These are phyloP conservation scores for Claviceps capensis DNA, from an alignment of 2,329 filamentous ascomycete species.

Conservation along the genomic window DNA sequence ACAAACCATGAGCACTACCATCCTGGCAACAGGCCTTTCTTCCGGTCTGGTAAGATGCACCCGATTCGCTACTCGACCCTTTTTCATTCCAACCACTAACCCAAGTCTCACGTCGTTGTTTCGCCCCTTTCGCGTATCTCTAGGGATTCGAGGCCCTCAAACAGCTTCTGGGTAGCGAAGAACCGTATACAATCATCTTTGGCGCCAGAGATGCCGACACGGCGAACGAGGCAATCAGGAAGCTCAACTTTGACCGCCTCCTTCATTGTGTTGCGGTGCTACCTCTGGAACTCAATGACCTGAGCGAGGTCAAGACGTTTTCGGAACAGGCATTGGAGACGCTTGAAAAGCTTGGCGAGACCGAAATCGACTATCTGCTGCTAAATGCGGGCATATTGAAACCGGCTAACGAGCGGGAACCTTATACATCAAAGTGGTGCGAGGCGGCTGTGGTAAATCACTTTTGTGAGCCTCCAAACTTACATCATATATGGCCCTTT, in stretches of 20 bases:
- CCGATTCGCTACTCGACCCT: neutral
- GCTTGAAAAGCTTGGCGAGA: constrained; percentile 19
- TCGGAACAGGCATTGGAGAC: constrained; percentile 27
- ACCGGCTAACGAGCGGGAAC: constrained; percentile 20
- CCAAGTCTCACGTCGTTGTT: neutral
- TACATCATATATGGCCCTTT: no score
- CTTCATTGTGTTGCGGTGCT: constrained; percentile 30
- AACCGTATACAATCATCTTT: constrained; percentile 34
- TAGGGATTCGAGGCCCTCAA: constrained; percentile 40
- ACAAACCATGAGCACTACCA: constrained; percentile 22
- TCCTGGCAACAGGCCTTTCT: constrained; percentile 36
- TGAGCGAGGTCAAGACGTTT: constrained; percentile 31
- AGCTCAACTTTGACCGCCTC: constrained; percentile 25
- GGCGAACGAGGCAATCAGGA: constrained; percentile 24
- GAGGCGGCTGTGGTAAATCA: constrained; percentile 39
- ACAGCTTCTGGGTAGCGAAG: constrained; percentile 29
- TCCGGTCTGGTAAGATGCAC: constrained; percentile 30
- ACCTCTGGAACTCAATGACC: constrained; percentile 32
- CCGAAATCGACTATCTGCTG: constrained; percentile 33
- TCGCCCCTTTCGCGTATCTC: neutral
- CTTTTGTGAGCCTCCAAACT: constrained; percentile 24
- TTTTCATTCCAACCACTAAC: neutral
- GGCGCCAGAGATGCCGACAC: constrained; percentile 31
- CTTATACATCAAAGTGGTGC: constrained; percentile 33
- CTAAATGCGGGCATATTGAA: constrained; percentile 33